Evolutionary conservation across 78 protist genomes (phyloP).

Genomic region (Parvularia atlantis): DNA sequence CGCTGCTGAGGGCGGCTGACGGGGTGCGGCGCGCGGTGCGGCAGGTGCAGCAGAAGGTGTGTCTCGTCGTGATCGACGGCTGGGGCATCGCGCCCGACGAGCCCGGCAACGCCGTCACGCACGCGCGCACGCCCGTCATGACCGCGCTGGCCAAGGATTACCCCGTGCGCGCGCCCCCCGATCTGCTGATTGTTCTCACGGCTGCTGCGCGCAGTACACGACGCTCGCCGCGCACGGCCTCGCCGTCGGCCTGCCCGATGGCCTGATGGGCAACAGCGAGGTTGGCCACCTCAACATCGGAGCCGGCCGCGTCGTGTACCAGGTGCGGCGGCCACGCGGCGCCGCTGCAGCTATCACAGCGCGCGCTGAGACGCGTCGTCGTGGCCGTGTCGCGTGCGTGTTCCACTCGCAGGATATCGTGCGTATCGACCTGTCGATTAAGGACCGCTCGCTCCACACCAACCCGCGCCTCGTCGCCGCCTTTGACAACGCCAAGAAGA

Average conservation of each 20-base stretch:
- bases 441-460: background rate
- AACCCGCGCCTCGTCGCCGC: background rate
- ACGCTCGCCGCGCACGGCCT: background rate
- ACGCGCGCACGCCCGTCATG: slow-evolving; percentile 5
- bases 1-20: too few species aligned
- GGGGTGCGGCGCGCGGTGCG: too few species aligned
- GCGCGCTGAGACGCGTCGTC: too few species aligned
- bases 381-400: too few species aligned
- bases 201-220: background rate
- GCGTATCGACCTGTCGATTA: slow-evolving; percentile 20
- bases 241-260: slow-evolving; percentile 19
- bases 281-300: slow-evolving; percentile 32
- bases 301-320: slow-evolving; percentile 18
- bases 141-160: background rate
- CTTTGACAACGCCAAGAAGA: background rate
- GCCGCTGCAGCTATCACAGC: too few species aligned
- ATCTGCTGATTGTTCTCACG: too few species aligned
- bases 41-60: background rate
- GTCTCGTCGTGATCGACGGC: slow-evolving; percentile 22
- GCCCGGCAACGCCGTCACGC: slow-evolving; percentile 8
- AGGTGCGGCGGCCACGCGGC: too few species aligned
- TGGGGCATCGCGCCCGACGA: slow-evolving; percentile 10
- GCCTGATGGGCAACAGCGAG: slow-evolving; percentile 29
- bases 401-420: slow-evolving; percentile 19
- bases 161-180: background rate